Conservation (phyloP, 148 eudicot genomes). For the Silene uniflora region DNA sequence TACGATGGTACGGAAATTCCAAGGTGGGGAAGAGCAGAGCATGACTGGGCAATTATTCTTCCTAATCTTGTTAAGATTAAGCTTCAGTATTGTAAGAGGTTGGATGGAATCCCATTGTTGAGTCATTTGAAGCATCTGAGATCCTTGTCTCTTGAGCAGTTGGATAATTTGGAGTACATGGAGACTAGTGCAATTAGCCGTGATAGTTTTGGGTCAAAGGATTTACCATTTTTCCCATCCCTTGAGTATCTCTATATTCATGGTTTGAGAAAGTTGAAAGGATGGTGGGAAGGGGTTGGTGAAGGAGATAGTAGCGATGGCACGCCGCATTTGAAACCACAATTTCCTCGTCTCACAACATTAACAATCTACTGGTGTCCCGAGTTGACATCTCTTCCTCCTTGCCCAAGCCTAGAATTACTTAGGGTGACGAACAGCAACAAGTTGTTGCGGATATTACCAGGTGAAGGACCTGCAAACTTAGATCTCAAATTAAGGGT, state of each 20-base stretch:
- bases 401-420: slow-evolving; percentile 14
- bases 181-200: neutral
- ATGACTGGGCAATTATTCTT: slow-evolving; percentile 4
- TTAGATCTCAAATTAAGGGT: neutral
- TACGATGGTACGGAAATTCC: slow-evolving; percentile 13
- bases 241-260: slow-evolving; percentile 11
- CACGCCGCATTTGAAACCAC: neutral
- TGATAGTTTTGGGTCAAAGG: neutral
- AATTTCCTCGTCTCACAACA: slow-evolving; percentile 13
- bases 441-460: neutral
- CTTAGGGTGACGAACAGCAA: neutral
- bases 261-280: neutral
- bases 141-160: neutral
- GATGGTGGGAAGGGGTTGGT: slow-evolving; percentile 21
- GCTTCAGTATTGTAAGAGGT: neutral
- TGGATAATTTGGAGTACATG: slow-evolving; percentile 18
- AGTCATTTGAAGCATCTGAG: slow-evolving; percentile 15
- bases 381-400: slow-evolving; percentile 13
- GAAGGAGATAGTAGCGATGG: neutral
- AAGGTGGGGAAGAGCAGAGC: slow-evolving; percentile 18
- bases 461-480: neutral
- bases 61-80: slow-evolving; percentile 23
- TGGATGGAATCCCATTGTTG: slow-evolving; percentile 12
- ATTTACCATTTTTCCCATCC: slow-evolving; percentile 14
- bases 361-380: neutral